These are phyloP conservation scores for Barnettozyma sucrosica DNA, from an alignment of 805 yeast genomes.

Conservation along the genomic window DNA sequence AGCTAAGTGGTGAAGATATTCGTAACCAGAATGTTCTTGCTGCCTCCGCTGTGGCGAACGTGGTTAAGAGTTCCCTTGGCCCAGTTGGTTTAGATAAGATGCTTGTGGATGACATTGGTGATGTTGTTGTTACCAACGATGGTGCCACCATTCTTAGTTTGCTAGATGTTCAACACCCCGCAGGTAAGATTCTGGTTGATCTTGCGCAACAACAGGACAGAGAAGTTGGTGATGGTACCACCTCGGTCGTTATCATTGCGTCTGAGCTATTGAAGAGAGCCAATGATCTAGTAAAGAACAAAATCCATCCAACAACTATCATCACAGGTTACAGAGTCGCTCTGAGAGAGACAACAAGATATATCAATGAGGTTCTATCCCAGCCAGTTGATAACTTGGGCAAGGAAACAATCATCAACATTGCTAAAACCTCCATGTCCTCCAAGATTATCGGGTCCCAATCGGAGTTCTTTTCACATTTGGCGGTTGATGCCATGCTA, in stretches of 20 bases:
- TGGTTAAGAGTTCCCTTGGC: constrained; percentile 92
- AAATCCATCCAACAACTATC: constrained; percentile 96
- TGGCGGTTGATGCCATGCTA: constrained; percentile 93
- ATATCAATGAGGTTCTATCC: constrained; percentile 78
- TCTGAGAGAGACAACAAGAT: constrained; percentile 78
- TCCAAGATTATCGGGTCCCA: constrained; percentile 94
- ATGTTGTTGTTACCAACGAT: constrained; percentile 96
- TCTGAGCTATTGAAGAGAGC: constrained; percentile 89
- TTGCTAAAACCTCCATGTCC: constrained; percentile 96
- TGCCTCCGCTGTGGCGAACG: constrained; percentile 97
- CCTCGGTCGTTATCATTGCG: constrained; percentile 95
- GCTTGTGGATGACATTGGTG: constrained; percentile 98
- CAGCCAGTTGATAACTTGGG: constrained; percentile 68
- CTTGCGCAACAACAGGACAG: constrained; percentile 98
- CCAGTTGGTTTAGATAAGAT: constrained; percentile 98
- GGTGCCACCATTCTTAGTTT: constrained; percentile 93
- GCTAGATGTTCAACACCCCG: constrained; percentile 97
- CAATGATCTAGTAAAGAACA: constrained; percentile 85
- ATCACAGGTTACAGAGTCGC: constrained; percentile 96
- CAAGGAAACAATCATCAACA: constrained; percentile 77
- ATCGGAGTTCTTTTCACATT: constrained; percentile 77
- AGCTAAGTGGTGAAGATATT: constrained; percentile 91
- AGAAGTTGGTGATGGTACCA: constrained; percentile 98
- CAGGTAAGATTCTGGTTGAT: constrained; percentile 94
- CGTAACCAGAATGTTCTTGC: constrained; percentile 95